Conservation (phyloP, 352 stramenopile species). For the Phytopythium aichiense region DNA sequence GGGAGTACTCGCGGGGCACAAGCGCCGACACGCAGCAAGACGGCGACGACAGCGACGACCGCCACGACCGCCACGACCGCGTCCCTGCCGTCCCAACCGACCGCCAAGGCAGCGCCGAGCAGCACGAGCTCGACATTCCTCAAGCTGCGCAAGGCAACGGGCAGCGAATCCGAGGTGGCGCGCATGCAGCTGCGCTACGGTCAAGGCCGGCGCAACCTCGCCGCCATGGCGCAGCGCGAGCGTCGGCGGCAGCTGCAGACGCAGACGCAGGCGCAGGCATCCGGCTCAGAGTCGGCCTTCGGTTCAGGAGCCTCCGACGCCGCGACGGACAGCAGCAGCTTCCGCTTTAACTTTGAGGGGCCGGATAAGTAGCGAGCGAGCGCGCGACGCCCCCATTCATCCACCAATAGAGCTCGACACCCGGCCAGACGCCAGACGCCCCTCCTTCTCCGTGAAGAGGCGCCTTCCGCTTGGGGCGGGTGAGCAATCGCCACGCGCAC, state of each 20-base stretch:
- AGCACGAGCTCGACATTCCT: constrained; percentile 35
- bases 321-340: constrained; percentile 10
- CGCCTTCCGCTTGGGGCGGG: background rate
- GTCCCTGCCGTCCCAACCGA: background rate
- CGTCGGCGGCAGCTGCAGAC: constrained; percentile 20
- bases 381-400: background rate
- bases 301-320: constrained; percentile 1
- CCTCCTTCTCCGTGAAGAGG: background rate
- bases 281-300: background rate
- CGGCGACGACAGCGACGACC: background rate
- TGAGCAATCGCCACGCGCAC: background rate
- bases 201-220: constrained; percentile 48
- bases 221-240: constrained; percentile 43
- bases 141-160: constrained; percentile 55
- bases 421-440: background rate
- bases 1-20: background rate
- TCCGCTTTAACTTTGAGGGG: constrained; percentile 34
- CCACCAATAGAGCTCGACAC: background rate
- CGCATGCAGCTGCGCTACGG: constrained; percentile 75
- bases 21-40: background rate
- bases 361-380: constrained; percentile 5
- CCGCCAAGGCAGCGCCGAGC: background rate
- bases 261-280: background rate
- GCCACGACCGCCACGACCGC: background rate
- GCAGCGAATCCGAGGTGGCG: constrained; percentile 58